Percentiles rank a stretch among this genome's conserved stretches.
Conservation (phyloP, 2,329 filamentous ascomycete genomes). For the Monilinia fructicola region DNA sequence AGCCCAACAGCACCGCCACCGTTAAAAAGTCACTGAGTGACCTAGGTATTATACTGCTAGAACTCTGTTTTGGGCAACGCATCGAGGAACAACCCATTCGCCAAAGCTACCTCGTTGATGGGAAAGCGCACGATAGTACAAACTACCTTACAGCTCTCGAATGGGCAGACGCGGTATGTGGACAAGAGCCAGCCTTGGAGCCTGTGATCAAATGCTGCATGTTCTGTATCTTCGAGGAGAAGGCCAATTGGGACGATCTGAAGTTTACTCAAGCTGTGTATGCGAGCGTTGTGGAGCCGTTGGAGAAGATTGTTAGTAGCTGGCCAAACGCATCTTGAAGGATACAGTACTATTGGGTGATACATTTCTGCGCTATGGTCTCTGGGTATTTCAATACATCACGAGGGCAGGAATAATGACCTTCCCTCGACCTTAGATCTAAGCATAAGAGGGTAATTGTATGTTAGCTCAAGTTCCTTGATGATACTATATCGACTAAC, state of each 20-base stretch:
- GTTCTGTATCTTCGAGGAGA: conserved; percentile 30
- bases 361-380: no score
- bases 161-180: conserved; percentile 31
- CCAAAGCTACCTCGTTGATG: conserved; percentile 27
- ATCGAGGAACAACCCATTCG: conserved; percentile 32
- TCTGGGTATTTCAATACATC: no score
- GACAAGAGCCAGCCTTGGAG: conserved; percentile 30
- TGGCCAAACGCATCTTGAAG: conserved; percentile 5
- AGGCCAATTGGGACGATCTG: conserved; percentile 31
- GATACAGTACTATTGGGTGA: background rate
- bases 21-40: conserved; percentile 27
- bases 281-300: conserved; percentile 29
- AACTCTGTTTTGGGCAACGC: conserved; percentile 34
- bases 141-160: conserved; percentile 31
- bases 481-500: background rate
- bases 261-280: conserved; percentile 34
- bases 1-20: conserved; percentile 5
- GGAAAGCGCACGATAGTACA: conserved; percentile 26
- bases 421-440: no score
- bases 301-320: conserved; percentile 25
- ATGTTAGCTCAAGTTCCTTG: background rate
- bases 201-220: conserved; percentile 31
- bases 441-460: no score
- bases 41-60: conserved; percentile 35
- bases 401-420: no score